Evolutionary conservation across 768 basidiomycete genomes (phyloP), one percentile per base, ranked within the genome.

Genomic region (Lentinula detonsa): DNA sequence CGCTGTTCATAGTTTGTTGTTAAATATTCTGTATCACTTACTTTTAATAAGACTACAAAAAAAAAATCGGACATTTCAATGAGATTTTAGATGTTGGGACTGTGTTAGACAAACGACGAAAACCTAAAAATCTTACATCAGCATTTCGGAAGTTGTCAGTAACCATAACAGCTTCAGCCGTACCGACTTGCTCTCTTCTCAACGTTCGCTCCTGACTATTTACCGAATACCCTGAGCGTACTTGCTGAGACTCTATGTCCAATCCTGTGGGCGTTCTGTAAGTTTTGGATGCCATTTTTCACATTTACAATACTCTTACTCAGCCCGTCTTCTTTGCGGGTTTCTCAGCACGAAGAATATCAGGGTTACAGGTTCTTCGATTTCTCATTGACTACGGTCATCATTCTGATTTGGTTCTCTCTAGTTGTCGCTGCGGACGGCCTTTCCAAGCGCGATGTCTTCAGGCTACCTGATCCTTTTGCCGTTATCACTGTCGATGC

Each of bases 401-500:
- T 18, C 59, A 10, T 59, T 48, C 15, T n/a, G 21, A 59, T 55
- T 33, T 51, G 40, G 49, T 18, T 39, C 33, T 39, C 21, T 7
- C 67, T 28, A 97, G 95, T 95, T 64, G 95, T 99, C 64, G 96
- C 97, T 60, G 97, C 94, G 50, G 95, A 97, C 76, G 90, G 90
- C 13, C 77, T 97, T 18, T 90, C 90, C 51, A 97, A 96, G 78
- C 90, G 94, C 61, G 94, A 97, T 78, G 93, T 96, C 58, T 95
- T 97, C 72, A 86, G 95, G 57, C 87, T 98, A 5, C 97, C 96
- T 3, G 95, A 98, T 74, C 96, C 97, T 4, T 98, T 98, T 72
- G 96, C 97, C 5, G 95, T 99, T 68, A 90, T 99, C 73, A 98
- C 96, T 21, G 95, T 98, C 46, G 97, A 99, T 66, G 93, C 94